These are phyloP conservation scores for Entomortierella chlamydospora DNA, from an alignment of 192 early-diverging fungal genomes.

Conservation along the genomic window DNA sequence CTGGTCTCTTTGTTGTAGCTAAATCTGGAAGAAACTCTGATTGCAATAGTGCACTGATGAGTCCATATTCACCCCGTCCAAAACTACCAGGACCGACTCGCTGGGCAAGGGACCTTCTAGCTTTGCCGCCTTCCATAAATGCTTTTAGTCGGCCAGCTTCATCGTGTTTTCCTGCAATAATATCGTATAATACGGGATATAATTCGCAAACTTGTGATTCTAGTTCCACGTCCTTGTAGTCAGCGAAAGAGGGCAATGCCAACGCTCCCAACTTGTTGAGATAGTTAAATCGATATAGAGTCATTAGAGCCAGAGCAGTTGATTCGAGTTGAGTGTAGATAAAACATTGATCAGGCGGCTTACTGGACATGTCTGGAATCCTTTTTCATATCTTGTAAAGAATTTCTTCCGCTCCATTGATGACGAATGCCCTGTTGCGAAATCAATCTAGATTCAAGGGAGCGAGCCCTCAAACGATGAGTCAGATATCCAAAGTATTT, in stretches of 20 bases:
- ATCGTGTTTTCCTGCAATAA: constrained; percentile 29
- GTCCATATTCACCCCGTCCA: constrained; percentile 11
- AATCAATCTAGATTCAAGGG: no score
- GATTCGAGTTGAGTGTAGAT: not conserved
- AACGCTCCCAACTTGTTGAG: constrained; percentile 31
- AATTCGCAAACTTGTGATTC: constrained; percentile 9
- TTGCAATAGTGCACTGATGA: constrained; percentile 25
- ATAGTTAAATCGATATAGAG: not conserved
- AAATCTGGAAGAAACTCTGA: constrained; percentile 45
- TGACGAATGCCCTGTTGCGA: constrained; percentile 20
- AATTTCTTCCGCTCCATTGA: constrained; percentile 46
- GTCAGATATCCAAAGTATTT: no score
- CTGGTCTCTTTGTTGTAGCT: constrained; percentile 13
- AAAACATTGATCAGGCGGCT: not conserved
- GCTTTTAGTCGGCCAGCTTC: constrained; percentile 26
- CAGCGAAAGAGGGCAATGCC: not conserved
- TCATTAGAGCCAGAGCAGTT: not conserved
- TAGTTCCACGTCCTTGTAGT: constrained; percentile 33
- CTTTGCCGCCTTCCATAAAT: constrained; percentile 36
- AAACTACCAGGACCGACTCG: constrained; percentile 43
- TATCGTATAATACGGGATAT: constrained; percentile 24
- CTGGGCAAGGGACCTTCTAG: constrained; percentile 12
- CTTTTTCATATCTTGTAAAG: constrained; percentile 42
- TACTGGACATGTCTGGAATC: constrained; percentile 45
- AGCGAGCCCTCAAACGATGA: no score